Conservation (phyloP, 1,284 basidiomycete genomes). For the Tremellales sp. region DNA sequence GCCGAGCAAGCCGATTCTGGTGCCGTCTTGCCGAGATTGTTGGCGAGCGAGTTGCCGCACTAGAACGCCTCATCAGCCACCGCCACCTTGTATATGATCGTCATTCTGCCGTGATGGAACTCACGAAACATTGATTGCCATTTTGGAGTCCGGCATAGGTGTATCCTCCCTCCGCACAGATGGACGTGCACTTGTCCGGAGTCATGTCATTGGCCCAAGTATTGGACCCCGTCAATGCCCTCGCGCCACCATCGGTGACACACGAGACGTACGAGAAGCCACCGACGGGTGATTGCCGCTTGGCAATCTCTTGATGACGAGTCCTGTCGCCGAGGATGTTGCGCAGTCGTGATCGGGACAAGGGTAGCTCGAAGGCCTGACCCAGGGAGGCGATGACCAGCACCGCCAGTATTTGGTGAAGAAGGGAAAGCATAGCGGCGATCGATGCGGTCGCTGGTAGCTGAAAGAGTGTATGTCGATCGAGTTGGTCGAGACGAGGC, state of each 20-base stretch:
- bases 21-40: slow-evolving; percentile 7
- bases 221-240: slow-evolving; percentile 8
- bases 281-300: neutral
- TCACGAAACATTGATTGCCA: slow-evolving; percentile 18
- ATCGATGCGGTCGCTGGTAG: too few species aligned
- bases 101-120: neutral
- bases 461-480: too few species aligned
- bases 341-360: neutral
- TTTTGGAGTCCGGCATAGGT: slow-evolving; percentile 16
- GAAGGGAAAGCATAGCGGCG: too few species aligned
- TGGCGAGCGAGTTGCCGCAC: slow-evolving; percentile 18
- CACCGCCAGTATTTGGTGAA: too few species aligned
- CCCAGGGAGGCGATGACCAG: neutral
- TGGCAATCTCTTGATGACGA: neutral
- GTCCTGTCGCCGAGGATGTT: neutral
- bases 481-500: too few species aligned
- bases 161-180: slow-evolving; percentile 11
- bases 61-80: neutral
- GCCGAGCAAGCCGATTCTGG: slow-evolving; percentile 22
- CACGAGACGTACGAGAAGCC: slow-evolving; percentile 17
- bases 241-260: slow-evolving; percentile 8
- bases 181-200: slow-evolving; percentile 10
- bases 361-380: neutral
- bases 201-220: slow-evolving; percentile 7
- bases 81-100: neutral